Evolutionary conservation across 2,329 filamentous ascomycete species (phyloP), one percentile per base, ranked within the genome.

Genomic region (Talaromyces sp.): DNA sequence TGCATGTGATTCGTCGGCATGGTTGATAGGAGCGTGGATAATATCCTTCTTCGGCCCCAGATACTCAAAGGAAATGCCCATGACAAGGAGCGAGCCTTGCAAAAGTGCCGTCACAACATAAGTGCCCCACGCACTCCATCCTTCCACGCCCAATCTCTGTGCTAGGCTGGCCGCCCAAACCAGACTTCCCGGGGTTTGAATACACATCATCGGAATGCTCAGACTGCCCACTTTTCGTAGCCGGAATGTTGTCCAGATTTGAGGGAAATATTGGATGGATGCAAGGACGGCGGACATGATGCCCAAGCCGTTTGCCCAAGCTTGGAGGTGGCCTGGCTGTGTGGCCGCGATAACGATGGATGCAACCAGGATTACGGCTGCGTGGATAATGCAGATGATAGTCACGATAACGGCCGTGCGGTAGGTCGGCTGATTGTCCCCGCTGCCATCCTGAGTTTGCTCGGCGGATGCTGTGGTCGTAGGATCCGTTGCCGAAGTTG

Each of bases 141-240:
- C 93, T 36, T 84, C 86, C 69, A 82, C 82, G 0, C 95, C 95
- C 22, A 97, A 82, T 53, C 95, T 85, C 8, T 85, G 86, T 57
- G 88, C 92, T 51, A 99, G 78, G 73, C 92, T 97, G 13, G 84
- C 88, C 0, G 93, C 92, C 78, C 96, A 98, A 7, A 99, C 79
- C 67, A 96, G 88, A 62, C 92, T 92, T 0, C 95, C 95, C 0
- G 95, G 95, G 0, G 93, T 97, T 75, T 99, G 95, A 36, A 99
- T 96, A 72, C 90, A 90, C 93, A 99, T 98, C 89, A 97, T 98
- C 4, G 92, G 89, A 61, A 99, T 95, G 70, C 92, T 96, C 68
- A 99, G 79, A 73, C 92, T 96, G 59, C 92, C 92, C 1, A 96
- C 89, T 69, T 93, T 88, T 72, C 93, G 90, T 62, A 97, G 80